Evolutionary conservation across 2,329 filamentous ascomycete genomes (phyloP), one percentile per base, ranked within the genome.

Genomic region (Cytospora chrysosperma): DNA sequence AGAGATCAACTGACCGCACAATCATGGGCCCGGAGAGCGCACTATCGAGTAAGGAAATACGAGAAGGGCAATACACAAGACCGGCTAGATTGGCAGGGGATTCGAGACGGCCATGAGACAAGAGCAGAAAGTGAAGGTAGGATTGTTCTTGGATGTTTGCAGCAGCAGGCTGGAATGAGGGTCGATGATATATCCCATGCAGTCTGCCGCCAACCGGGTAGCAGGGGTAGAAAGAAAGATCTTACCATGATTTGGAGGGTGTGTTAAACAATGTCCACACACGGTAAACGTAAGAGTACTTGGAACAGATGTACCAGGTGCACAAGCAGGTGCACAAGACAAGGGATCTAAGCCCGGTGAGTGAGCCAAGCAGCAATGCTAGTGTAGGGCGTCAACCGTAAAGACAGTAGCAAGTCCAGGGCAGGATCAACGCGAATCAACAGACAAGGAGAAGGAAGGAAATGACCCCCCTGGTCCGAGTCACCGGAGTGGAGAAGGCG

Each of bases 191-290:
- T 77, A 79, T 74, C 71, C 72, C 73, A 77, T 80, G 78, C 77
- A 79, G 72, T 73, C 73, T 76, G 73, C 78, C 78, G 75, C 71
- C 69, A 72, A 72, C 70, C 73, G 71, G 73, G 70, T 69, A 75
- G 70, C 69, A 73, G 71, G 72, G 72, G 72, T 62, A 53, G 69
- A 59, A 24, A 47, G 43, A 47, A 47, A 63, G 69, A 69, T 73
- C 80, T 82, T 81, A 82, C 80, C 80, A 82, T 82, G 72, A 74
- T 79, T 74, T 75, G 75, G 70, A 75, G 74, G 72, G 72, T 75
- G 72, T 72, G 75, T 73, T 72, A 70, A 72, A 75, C 73, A 74
- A 67, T 72, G 67, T 68, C 66, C 70, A 68, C 68, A 70, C 69
- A 71, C 70, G 69, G 69, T 70, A 71, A 70, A 71, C 70, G 72